Evolutionary conservation across 495 filamentous ascomycete species (phyloP).

Genomic region (Hypoxylon lenormandii): DNA sequence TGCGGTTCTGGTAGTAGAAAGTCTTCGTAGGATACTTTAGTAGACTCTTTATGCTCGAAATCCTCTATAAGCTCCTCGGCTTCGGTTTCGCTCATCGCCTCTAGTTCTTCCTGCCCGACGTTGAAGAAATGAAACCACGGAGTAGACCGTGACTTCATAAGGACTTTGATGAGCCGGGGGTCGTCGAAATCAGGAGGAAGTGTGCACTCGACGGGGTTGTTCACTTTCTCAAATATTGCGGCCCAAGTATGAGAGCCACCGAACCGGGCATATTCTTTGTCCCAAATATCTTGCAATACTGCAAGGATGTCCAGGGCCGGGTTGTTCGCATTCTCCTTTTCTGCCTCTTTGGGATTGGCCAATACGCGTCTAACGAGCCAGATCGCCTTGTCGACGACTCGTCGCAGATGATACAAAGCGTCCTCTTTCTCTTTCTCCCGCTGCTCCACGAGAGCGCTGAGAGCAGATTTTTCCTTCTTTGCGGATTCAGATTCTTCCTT

Average conservation of each 20-base stretch:
- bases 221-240: neutral
- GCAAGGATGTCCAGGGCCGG: constrained; percentile 37
- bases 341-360: constrained; percentile 15
- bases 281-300: constrained; percentile 13
- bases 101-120: neutral
- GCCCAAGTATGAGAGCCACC: constrained; percentile 26
- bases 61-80: constrained; percentile 13
- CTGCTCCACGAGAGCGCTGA: neutral
- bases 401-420: constrained; percentile 17
- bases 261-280: neutral
- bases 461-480: too few relatives aligned
- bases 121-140: constrained; percentile 30
- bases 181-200: too few relatives aligned
- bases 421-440: neutral
- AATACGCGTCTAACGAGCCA: constrained; percentile 53
- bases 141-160: neutral
- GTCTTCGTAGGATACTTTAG: too few relatives aligned
- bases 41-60: too few relatives aligned
- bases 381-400: constrained; percentile 48
- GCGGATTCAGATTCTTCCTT: too few relatives aligned
- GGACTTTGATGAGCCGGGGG: neutral
- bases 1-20: too few relatives aligned
- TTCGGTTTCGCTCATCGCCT: constrained; percentile 12
- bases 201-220: too few relatives aligned
- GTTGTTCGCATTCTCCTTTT: constrained; percentile 46